Evolutionary conservation across 2,329 filamentous ascomycete genomes (phyloP), one percentile per base, ranked within the genome.

Genomic region (Penicillium sp.): DNA sequence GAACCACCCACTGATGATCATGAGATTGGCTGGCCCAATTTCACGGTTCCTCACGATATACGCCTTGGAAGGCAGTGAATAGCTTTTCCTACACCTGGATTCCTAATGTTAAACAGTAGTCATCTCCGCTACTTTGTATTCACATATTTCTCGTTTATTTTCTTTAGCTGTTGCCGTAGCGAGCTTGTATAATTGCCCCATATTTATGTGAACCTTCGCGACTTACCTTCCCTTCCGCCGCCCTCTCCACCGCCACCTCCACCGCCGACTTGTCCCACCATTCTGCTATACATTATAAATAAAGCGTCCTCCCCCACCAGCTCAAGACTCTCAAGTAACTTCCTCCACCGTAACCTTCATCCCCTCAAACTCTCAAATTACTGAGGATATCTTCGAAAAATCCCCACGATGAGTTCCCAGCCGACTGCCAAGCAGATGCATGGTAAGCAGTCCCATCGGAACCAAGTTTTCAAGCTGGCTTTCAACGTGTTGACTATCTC

Each of bases 321-420:
- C 31, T 25, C 17, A 11, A 45, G 47, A n/a, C 31, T 49, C 28
- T 49, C 14, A 4, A 12, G 17, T 4, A 22, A 14, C 42, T 6
- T 17, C 20, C 25, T 22, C n/a, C 12, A 45, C 12, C 42, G 42
- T 11, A 12, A 8, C 5, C 25, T 17, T 20, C 20, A 39, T 52
- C 14, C 34, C 22, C 4, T 10, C 37, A 4, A 28, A 6, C 8
- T 22, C 22, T 3, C 14, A 8, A 37, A 25, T 5, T 17, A 10
- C 41, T n/a, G 28, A 35, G 4, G 41, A 22, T n/a, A 20, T 28
- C 12, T n/a, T 34, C 11, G 5, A 10, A n/a, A 54, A 5, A 22
- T 5, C 17, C n/a, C 34, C 28, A 61, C 63, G 43, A 77, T 76
- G 74, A 74, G 76, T 11, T 67, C 70, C 3, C 72, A 75, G 55